Percentiles rank a stretch among this genome's conserved stretches.
Conservation (phyloP, 371 early-diverging fungal genomes). For the Saksenaea oblongispora region DNA sequence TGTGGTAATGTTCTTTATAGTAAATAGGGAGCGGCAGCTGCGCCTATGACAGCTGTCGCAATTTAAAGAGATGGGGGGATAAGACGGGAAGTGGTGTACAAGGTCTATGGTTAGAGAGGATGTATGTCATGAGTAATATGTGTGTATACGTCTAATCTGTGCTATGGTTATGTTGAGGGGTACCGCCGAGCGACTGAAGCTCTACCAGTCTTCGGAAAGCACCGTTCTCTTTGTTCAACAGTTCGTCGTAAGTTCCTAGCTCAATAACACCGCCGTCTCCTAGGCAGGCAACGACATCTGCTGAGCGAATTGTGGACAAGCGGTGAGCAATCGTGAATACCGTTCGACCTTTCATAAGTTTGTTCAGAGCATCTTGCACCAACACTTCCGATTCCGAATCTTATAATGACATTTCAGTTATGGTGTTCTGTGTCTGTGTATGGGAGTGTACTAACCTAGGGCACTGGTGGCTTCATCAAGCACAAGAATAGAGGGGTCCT, state of each 20-base stretch:
- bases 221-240: slow-evolving; percentile 54
- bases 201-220: slow-evolving; percentile 54
- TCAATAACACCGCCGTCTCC: slow-evolving; percentile 63
- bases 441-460: slow-evolving; percentile 37
- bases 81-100: not conserved
- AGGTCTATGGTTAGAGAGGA: not conserved
- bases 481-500: slow-evolving; percentile 72
- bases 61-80: slow-evolving; percentile 7
- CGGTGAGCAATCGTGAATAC: slow-evolving; percentile 73
- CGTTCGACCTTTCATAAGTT: slow-evolving; percentile 61
- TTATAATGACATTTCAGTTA: slow-evolving; percentile 6
- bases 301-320: slow-evolving; percentile 68
- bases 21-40: too few species aligned
- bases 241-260: slow-evolving; percentile 56
- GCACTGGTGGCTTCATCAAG: slow-evolving; percentile 92
- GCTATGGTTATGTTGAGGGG: slow-evolving; percentile 4
- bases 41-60: too few species aligned
- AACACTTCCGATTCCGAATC: slow-evolving; percentile 72
- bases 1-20: too few species aligned
- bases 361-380: slow-evolving; percentile 64
- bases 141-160: not conserved
- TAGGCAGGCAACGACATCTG: slow-evolving; percentile 67
- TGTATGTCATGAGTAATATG: not conserved
- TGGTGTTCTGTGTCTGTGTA: too few species aligned
- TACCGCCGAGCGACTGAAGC: slow-evolving; percentile 37